Evolutionary conservation across 257 asterid species (phyloP).

Genomic region (Solanum phureja): DNA sequence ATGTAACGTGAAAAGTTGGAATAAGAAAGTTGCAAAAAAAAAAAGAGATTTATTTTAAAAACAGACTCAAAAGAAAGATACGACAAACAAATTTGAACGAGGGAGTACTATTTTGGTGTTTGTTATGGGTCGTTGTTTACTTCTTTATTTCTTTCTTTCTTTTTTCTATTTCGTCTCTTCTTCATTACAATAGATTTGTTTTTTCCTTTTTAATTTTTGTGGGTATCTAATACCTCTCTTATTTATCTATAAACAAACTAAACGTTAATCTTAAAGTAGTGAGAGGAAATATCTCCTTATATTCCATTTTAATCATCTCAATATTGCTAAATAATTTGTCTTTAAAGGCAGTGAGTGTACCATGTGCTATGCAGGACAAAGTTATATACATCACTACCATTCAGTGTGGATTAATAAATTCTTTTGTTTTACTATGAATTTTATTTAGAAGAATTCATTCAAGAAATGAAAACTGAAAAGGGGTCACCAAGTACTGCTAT

Average conservation of each 20-base stretch:
- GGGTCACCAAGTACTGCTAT: background rate
- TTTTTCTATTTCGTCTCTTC: background rate
- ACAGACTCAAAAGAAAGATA: background rate
- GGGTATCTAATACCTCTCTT: background rate
- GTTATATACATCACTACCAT: background rate
- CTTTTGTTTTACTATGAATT: background rate
- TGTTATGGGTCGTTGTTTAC: background rate
- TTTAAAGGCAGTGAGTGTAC: background rate
- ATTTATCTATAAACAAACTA: background rate
- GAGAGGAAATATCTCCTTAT: background rate
- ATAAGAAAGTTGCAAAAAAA: accelerated
- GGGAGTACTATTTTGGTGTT: background rate
- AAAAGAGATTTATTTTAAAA: background rate
- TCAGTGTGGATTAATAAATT: background rate
- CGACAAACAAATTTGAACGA: background rate
- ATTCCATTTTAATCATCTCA: background rate
- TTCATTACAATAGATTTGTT: background rate
- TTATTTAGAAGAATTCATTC: background rate
- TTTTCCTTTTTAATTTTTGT: background rate
- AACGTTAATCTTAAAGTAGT: background rate
- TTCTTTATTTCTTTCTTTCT: background rate
- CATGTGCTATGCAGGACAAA: background rate
- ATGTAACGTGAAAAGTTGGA: background rate
- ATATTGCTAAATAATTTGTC: background rate
- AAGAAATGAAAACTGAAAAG: background rate